phyloP scores from a whole-genome alignment of 148 eudicot genomes.

The Rhododendron simsii region DNA sequence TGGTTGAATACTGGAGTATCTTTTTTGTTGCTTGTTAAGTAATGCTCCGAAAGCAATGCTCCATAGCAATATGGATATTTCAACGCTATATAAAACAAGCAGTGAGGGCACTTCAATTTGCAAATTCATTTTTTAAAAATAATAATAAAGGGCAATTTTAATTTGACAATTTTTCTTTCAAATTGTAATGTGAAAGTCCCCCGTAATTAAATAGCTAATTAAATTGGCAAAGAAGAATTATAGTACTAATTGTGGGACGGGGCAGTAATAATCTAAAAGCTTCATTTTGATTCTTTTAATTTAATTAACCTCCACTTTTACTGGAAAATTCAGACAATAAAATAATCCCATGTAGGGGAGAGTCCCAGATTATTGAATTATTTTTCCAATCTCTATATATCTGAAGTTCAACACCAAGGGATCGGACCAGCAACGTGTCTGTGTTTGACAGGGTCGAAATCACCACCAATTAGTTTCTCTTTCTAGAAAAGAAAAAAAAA shows the following conservation, averaged over 20 bases:
- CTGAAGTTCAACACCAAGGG: neutral
- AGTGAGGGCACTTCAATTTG: neutral
- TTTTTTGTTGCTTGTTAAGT: neutral
- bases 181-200: too few relatives aligned
- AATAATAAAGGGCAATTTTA: neutral
- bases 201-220: too few relatives aligned
- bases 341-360: neutral
- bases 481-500: conserved; percentile 5
- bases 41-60: neutral
- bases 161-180: too few relatives aligned
- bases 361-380: neutral
- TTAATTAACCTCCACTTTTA: neutral
- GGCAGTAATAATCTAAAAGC: neutral
- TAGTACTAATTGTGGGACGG: neutral
- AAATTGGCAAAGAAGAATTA: too few relatives aligned
- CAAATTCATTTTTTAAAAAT: neutral
- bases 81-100: neutral
- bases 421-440: conserved; percentile 29
- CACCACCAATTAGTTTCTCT: conserved; percentile 3
- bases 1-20: neutral
- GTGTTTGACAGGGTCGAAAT: conserved; percentile 25
- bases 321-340: neutral
- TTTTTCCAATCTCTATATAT: conserved; percentile 6
- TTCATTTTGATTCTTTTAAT: neutral
- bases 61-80: neutral